A percentile compares a stretch with the other conserved stretches of the same genome.
phyloP scores from a whole-genome alignment of 208 protist species.

The Leptomonas seymouri region DNA sequence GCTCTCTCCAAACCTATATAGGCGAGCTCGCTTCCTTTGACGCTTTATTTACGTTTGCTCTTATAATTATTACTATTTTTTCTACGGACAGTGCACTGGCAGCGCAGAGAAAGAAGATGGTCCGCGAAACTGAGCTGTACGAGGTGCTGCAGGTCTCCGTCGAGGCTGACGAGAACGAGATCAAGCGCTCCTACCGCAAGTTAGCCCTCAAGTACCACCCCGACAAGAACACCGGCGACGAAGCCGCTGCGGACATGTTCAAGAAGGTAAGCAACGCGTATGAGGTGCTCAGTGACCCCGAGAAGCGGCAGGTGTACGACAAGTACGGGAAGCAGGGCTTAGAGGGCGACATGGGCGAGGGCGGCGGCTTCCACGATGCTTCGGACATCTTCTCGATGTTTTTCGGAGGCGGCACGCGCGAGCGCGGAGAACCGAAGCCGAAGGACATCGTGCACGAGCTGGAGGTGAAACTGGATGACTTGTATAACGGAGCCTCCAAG shows the following conservation, averaged over 20 bases:
- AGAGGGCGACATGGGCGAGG: constrained; percentile 75
- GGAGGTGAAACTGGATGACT: constrained; percentile 94
- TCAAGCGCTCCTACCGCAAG: constrained; percentile 88
- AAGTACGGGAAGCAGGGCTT: constrained; percentile 97
- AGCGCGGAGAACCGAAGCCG: constrained; percentile 87
- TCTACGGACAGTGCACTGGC: background rate
- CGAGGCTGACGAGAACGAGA: constrained; percentile 82
- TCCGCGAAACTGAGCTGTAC: constrained; percentile 91
- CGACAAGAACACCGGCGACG: constrained; percentile 87
- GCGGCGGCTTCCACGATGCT: constrained; percentile 62
- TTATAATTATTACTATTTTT: background rate
- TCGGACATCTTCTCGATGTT: constrained; percentile 89
- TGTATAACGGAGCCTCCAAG: constrained; percentile 95
- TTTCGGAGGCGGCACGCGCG: constrained; percentile 74
- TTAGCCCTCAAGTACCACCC: constrained; percentile 90
- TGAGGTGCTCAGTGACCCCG: constrained; percentile 94
- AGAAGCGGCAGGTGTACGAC: constrained; percentile 98
- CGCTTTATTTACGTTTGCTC: background rate
- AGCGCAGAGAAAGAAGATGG: constrained; percentile 45
- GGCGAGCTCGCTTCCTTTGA: no score
- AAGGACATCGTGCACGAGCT: constrained; percentile 95
- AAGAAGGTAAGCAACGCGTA: constrained; percentile 96
- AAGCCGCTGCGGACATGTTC: constrained; percentile 86
- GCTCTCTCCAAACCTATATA: no score
- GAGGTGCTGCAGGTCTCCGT: constrained; percentile 70